A percentile compares a stretch with the other conserved stretches of the same genome.
These are phyloP conservation scores for Sarocladiaceae sp. DNA, from an alignment of 2,329 filamentous ascomycete species.

Conservation along the genomic window DNA sequence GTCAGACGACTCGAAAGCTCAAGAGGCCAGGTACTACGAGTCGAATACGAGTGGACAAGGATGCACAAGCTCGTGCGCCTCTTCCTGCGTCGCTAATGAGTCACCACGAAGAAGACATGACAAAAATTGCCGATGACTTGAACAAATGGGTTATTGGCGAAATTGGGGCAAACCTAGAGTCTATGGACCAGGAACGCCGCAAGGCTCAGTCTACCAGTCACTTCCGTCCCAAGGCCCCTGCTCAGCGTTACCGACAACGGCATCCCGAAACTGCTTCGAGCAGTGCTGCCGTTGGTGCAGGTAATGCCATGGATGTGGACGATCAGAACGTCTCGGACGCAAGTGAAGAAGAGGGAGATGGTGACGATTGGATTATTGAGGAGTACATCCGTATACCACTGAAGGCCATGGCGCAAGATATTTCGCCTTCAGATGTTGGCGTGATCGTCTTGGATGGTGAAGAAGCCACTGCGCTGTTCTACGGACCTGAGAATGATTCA, in stretches of 20 bases:
- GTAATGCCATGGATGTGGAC: slow-evolving; percentile 22
- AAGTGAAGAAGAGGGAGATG: slow-evolving; percentile 41
- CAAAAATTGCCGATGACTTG: slow-evolving; percentile 50
- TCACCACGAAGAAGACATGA: slow-evolving; percentile 39
- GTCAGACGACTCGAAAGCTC: slow-evolving; percentile 13
- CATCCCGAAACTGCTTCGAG: slow-evolving; percentile 36
- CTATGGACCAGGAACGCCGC: slow-evolving; percentile 38
- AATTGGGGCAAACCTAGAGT: slow-evolving; percentile 49
- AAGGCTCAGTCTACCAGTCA: slow-evolving; percentile 25
- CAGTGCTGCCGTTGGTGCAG: slow-evolving; percentile 10
- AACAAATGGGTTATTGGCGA: slow-evolving; percentile 55
- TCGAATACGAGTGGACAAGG: slow-evolving; percentile 13
- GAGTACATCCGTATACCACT: slow-evolving; percentile 60
- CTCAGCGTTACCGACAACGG: slow-evolving; percentile 51
- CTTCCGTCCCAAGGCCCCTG: slow-evolving; percentile 53
- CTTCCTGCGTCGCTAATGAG: slow-evolving; percentile 29
- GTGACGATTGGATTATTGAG: slow-evolving; percentile 59
- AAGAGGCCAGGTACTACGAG: slow-evolving; percentile 29
- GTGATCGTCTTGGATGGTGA: slow-evolving; percentile 54
- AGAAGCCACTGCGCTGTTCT: slow-evolving; percentile 58
- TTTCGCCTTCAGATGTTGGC: slow-evolving; percentile 48
- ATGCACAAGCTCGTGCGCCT: slow-evolving; percentile 18
- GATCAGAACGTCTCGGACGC: slow-evolving; percentile 31
- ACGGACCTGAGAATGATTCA: slow-evolving; percentile 54
- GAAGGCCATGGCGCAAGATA: slow-evolving; percentile 39